Evolutionary conservation across 192 early-diverging fungal species (phyloP), one percentile per base, ranked within the genome.

Genomic region (Rhizophlyctis rosea): DNA sequence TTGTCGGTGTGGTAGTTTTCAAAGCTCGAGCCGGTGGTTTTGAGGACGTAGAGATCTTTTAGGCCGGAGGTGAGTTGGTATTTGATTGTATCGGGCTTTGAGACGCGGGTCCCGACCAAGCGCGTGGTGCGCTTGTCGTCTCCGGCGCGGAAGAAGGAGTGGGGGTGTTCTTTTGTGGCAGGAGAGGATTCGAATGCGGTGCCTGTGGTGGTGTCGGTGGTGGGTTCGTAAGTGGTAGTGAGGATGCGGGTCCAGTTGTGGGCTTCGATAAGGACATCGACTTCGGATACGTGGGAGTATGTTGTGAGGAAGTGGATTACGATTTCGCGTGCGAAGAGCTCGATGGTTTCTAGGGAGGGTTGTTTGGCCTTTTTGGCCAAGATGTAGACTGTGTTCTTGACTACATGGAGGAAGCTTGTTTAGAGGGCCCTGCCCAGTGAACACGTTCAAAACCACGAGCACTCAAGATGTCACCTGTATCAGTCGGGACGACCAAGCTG

Each of bases 21-120:
- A 70, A 91, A 91, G 55, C 87, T 75, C 18, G 90, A 91, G 53
- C 88, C 88, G 28, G 90, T 91, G 44, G 90, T 88, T 79, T 91
- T 91, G 54, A 91, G 81, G 31, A 91, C 87, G 52, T 87, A 71
- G n/a, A 91, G 67, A 27, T 86, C 84, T 53, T 75, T 75, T 55
- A 91, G 78, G 9, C 88, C 88, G 33, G 88, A 90, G 58, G 73
- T 78, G 59, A 89, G 69, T 24, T 16, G 9, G n/a, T 4, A 4
- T n/a, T 4, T 11, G 9, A 18, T 18, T 44, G 39, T 7, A 18
- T 18, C 18, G 39, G 39, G 18, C 9, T 13, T 18, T 7, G 39
- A 7, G 9, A 18, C 18, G 39, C 39, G 39, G 27, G 58, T 59
- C 13, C 81, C 72, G 16, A 52, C 36, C 5, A 90, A 72, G 44